Conservation (phyloP, 495 filamentous ascomycete species). For the Penicillium roqueforti region DNA sequence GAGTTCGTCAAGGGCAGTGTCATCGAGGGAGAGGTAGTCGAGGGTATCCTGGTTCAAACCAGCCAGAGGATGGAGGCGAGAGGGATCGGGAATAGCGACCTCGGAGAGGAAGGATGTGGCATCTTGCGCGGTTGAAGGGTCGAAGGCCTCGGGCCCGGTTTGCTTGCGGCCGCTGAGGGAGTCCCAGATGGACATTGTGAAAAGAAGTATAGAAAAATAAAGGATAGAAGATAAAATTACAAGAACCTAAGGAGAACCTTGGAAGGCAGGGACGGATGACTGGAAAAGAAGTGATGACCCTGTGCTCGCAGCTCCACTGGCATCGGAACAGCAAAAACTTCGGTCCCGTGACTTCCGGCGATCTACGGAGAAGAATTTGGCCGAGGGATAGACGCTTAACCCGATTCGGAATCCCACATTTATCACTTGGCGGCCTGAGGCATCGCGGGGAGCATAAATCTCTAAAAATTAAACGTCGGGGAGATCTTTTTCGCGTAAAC, state of each 20-base stretch:
- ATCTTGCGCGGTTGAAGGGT: constrained; percentile 67
- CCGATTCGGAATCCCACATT: constrained; percentile 22
- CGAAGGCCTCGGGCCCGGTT: constrained; percentile 55
- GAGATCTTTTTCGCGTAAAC: constrained; percentile 12
- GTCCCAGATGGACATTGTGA: constrained; percentile 79
- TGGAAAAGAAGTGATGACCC: constrained; percentile 16
- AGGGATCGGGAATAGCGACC: constrained; percentile 72
- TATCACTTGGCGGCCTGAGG: constrained; percentile 29
- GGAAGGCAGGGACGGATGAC: constrained; percentile 15
- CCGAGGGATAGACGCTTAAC: constrained; percentile 24
- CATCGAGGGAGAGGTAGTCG: constrained; percentile 91
- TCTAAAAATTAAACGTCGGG: constrained; percentile 12
- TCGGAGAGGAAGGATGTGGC: constrained; percentile 74
- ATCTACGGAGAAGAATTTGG: constrained; percentile 20
- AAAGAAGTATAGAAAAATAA: constrained; percentile 4
- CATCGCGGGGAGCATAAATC: constrained; percentile 25
- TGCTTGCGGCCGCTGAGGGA: constrained; percentile 79
- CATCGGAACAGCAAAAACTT: constrained; percentile 41
- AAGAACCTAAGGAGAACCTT: constrained; percentile 21
- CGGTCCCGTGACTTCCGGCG: constrained; percentile 35
- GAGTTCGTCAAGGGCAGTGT: constrained; percentile 81
- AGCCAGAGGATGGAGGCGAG: constrained; percentile 86
- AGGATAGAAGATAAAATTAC: constrained; percentile 21
- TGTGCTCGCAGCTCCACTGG: constrained; percentile 29
- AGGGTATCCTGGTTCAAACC: constrained; percentile 87